phyloP scores from a whole-genome alignment of 352 stramenopile genomes.

The Phytophthora palmivora region DNA sequence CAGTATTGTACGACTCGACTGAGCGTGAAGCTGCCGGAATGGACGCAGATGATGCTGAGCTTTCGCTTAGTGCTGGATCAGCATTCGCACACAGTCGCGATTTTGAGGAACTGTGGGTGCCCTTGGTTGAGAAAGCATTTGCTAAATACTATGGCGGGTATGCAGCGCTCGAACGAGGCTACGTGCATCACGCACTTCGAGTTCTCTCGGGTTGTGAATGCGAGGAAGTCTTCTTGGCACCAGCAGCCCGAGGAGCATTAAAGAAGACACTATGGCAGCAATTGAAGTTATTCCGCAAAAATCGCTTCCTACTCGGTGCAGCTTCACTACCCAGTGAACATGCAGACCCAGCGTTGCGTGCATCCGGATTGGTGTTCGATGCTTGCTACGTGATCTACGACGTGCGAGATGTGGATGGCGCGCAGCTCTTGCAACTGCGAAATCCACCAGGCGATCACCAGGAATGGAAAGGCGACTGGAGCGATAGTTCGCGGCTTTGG shows the following conservation, averaged over 20 bases:
- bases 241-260: slow-evolving; percentile 81
- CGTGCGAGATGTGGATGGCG: slow-evolving; percentile 83
- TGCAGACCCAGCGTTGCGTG: slow-evolving; percentile 87
- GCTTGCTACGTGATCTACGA: slow-evolving; percentile 94
- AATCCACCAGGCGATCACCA: slow-evolving; percentile 93
- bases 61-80: slow-evolving; percentile 65
- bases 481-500: slow-evolving; percentile 91
- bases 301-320: slow-evolving; percentile 92
- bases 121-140: slow-evolving; percentile 93
- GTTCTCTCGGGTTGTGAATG: slow-evolving; percentile 88
- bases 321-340: slow-evolving; percentile 87
- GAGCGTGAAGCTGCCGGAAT: slow-evolving; percentile 26
- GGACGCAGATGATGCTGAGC: slow-evolving; percentile 15
- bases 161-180: slow-evolving; percentile 81
- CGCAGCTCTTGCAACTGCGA: slow-evolving; percentile 89
- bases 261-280: slow-evolving; percentile 93
- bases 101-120: slow-evolving; percentile 93
- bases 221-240: slow-evolving; percentile 90
- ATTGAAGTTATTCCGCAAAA: slow-evolving; percentile 81
- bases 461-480: slow-evolving; percentile 95
- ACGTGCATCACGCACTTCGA: slow-evolving; percentile 92
- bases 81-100: slow-evolving; percentile 89
- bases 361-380: slow-evolving; percentile 92
- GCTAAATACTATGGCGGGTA: slow-evolving; percentile 94
- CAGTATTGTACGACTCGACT: slow-evolving; percentile 64